Evolutionary conservation across 768 basidiomycete genomes (phyloP).

Genomic region (Tulasnella sp.): DNA sequence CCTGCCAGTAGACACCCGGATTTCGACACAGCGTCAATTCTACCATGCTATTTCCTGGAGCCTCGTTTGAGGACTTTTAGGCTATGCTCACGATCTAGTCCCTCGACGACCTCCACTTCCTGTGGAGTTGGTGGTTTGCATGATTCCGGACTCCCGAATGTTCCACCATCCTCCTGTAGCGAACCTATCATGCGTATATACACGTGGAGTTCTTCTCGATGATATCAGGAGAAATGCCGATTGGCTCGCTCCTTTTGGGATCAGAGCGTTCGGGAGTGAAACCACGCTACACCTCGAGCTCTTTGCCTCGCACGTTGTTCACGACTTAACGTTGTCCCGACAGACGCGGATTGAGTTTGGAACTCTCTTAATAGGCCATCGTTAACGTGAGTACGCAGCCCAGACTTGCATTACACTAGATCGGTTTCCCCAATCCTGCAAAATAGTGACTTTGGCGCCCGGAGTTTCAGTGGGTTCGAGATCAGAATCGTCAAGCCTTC

Average conservation of each 20-base stretch:
- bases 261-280: no score
- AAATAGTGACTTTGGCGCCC: no score
- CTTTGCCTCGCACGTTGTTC: not conserved
- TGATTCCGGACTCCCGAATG: not conserved
- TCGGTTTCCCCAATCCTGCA: no score
- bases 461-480: no score
- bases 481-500: no score
- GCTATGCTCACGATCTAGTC: not conserved
- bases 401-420: not conserved
- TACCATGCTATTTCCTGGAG: not conserved
- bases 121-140: not conserved
- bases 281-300: no score
- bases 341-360: not conserved
- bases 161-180: not conserved
- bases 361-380: not conserved
- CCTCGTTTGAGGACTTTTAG: not conserved
- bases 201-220: not conserved
- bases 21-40: not conserved
- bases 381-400: not conserved
- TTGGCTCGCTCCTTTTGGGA: not conserved
- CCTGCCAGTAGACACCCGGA: not conserved
- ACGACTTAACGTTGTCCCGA: not conserved
- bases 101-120: not conserved
- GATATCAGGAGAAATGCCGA: not conserved
- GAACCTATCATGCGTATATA: not conserved